Evolutionary conservation across 139 green algal genomes (phyloP), one percentile per base, ranked within the genome.

Genomic region (Ettlia oleoabundans): DNA sequence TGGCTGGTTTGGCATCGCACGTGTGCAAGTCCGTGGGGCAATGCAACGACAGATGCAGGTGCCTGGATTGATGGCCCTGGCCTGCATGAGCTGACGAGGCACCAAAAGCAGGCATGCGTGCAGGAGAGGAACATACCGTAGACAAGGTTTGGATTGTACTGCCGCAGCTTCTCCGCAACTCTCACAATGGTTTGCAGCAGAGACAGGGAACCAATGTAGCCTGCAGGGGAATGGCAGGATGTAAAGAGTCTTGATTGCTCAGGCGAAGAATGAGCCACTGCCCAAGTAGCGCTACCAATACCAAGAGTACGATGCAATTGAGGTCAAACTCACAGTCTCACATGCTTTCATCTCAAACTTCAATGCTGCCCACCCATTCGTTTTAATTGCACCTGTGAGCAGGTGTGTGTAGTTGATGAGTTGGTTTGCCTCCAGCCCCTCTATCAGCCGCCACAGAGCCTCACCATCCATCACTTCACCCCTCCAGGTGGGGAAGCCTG

Each of bases 341-440:
- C n/a, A n/a, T n/a, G n/a, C n/a, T n/a, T n/a, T n/a, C n/a, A n/a
- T n/a, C n/a, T n/a, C n/a, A n/a, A n/a, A n/a, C n/a, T n/a, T n/a
- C n/a, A n/a, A n/a, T n/a, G n/a, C 63, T 77, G n/a, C 62, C 13
- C 33, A 30, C 4, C 40, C 63, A 24, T 10, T 15, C 15, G 47
- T 58, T 58, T 10, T 58, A 10, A 58, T 58, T 15, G 47, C 30
- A 93, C 95, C 95, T 72, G 96, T 98, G 13, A 99, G 89, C 8
- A 99, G 86, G 86, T 98, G 94, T n/a, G 91, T 95, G 86, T 98
- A 95, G 33, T 85, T 41, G 0, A 19, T 47, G 13, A 97, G 77
- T 62, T 99, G 84, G 74, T 98, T 99, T 18, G 78, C 85, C 67
- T 97, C 88, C 41, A 99, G 89, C 0, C 96, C 96, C 22, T 95